These are phyloP conservation scores for Barnettozyma wickerhamii DNA, from an alignment of 805 yeast genomes.

Conservation along the genomic window DNA sequence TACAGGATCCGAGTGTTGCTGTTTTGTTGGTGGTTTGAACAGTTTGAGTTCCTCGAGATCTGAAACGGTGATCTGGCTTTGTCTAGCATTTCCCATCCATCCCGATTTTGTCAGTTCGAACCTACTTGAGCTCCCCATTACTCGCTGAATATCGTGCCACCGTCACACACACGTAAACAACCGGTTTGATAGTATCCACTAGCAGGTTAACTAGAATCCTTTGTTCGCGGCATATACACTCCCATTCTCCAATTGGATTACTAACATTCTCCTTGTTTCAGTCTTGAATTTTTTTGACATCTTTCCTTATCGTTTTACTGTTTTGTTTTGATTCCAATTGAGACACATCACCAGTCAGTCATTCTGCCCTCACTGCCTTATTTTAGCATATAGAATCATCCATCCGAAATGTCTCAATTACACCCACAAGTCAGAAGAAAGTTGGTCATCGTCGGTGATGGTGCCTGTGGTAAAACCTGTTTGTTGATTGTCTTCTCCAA, in stretches of 20 bases:
- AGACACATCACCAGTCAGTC: not conserved
- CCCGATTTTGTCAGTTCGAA: too few relatives aligned
- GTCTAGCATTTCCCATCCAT: too few relatives aligned
- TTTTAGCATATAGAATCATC: not conserved
- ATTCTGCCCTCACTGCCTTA: not conserved
- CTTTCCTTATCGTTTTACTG: not conserved
- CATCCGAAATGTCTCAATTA: conserved; percentile 23
- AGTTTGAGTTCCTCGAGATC: too few relatives aligned
- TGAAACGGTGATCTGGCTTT: too few relatives aligned
- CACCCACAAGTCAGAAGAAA: conserved; percentile 53
- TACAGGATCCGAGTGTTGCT: too few relatives aligned
- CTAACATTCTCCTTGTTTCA: conserved; percentile 3
- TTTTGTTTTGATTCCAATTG: not conserved
- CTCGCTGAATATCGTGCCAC: too few relatives aligned
- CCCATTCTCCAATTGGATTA: not conserved
- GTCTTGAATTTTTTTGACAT: conserved; percentile 4
- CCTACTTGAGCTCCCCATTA: too few relatives aligned
- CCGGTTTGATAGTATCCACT: too few relatives aligned
- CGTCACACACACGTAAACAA: too few relatives aligned
- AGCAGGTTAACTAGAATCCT: too few relatives aligned
- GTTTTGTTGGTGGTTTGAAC: too few relatives aligned
- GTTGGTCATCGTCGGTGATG: conserved; percentile 93
- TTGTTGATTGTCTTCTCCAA: conserved; percentile 79
- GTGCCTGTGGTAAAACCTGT: conserved; percentile 97
- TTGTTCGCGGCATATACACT: too few relatives aligned